Conservation (phyloP, 345 rosid genomes). For the Toxicodendron radicans region DNA sequence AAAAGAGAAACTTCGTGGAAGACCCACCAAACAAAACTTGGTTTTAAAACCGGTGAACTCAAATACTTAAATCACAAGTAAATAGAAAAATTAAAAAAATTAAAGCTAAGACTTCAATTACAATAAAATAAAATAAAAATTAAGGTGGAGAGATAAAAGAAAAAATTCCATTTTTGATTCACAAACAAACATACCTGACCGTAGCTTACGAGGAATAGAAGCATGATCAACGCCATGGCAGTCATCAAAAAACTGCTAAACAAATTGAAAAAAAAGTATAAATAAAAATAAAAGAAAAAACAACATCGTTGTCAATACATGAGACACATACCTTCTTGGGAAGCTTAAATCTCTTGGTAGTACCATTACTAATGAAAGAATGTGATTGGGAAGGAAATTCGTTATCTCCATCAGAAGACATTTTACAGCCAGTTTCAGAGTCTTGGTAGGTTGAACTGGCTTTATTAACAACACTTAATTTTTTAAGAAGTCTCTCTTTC, state of each 20-base stretch:
- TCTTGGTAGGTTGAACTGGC: conserved; percentile 31
- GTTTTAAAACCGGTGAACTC: conserved; percentile 14
- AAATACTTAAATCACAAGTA: conserved; percentile 13
- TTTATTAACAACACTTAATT: conserved; percentile 44
- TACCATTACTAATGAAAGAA: conserved; percentile 22
- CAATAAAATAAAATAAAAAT: background rate
- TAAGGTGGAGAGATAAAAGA: background rate
- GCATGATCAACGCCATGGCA: conserved; percentile 64
- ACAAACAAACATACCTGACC: conserved; percentile 70
- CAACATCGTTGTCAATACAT: background rate
- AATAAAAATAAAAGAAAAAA: background rate
- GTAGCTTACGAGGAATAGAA: conserved; percentile 90
- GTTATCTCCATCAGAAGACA: conserved; percentile 33
- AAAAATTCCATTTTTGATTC: conserved; percentile 12
- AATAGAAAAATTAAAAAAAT: background rate
- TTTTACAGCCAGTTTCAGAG: conserved; percentile 41
- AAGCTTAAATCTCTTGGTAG: conserved; percentile 48
- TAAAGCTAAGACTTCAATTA: background rate
- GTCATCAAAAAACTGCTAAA: conserved; percentile 46
- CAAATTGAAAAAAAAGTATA: background rate
- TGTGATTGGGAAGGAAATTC: conserved; percentile 25
- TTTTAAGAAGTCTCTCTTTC: conserved; percentile 50
- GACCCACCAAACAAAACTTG: conserved; percentile 26
- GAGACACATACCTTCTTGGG: conserved; percentile 45
- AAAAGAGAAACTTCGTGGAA: conserved; percentile 55